Evolutionary conservation across 352 stramenopile genomes (phyloP).

Genomic region (Globisporangium cystogenes): DNA sequence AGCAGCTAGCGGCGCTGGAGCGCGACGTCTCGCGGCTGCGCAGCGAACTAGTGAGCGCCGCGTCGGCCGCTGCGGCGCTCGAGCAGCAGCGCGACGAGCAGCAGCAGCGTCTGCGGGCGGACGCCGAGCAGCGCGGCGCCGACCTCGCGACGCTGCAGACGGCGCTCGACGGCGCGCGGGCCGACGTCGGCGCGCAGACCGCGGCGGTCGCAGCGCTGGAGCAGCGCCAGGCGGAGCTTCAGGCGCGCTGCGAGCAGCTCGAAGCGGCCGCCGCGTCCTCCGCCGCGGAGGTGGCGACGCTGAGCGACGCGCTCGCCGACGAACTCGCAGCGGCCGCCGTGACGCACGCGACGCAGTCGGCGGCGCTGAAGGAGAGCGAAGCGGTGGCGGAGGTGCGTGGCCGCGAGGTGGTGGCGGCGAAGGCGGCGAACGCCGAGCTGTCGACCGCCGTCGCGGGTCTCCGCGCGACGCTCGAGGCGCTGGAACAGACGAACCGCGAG

Average conservation of each 20-base stretch:
- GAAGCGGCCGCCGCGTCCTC: not conserved
- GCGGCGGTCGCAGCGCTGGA: not conserved
- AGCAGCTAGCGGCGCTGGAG: conserved; percentile 15
- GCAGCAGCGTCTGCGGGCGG: not conserved
- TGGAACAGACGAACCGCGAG: conserved; percentile 20
- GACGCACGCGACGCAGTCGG: conserved; percentile 8
- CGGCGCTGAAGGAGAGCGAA: conserved; percentile 14
- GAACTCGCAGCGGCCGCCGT: conserved; percentile 7
- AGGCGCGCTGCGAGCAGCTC: not conserved
- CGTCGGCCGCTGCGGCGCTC: not conserved
- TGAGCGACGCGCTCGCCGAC: not conserved
- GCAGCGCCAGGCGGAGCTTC: not conserved
- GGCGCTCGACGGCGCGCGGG: not conserved
- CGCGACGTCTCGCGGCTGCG: not conserved
- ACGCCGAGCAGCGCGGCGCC: not conserved
- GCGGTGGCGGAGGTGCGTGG: not conserved
- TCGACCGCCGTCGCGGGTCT: conserved; percentile 7
- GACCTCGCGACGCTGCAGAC: not conserved
- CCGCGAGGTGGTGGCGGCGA: conserved; percentile 7
- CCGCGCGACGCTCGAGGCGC: conserved; percentile 14
- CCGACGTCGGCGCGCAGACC: not conserved
- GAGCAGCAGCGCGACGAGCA: not conserved
- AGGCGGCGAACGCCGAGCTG: conserved; percentile 17
- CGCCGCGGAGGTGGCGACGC: not conserved
- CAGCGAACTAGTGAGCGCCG: not conserved